Percentiles rank a stretch among this genome's conserved stretches.
Conservation (phyloP, 306 rosid species). For the Dryas drummondii region DNA sequence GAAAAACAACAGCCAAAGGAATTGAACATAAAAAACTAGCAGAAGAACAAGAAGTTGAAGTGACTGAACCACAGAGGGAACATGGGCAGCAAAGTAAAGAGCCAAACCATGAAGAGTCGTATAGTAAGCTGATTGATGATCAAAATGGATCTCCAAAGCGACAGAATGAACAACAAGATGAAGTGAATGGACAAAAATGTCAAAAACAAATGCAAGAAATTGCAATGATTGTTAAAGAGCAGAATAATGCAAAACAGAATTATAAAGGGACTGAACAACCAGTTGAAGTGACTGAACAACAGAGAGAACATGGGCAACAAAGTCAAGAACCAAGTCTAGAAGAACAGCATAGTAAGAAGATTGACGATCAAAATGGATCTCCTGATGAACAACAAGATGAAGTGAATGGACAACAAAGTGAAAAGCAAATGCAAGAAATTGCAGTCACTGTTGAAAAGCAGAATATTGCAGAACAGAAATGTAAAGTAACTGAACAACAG, state of each 20-base stretch:
- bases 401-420: background rate
- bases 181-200: background rate
- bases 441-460: constrained; percentile 3
- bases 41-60: background rate
- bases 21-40: background rate
- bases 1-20: background rate
- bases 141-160: background rate
- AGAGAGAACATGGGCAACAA: background rate
- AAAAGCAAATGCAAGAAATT: background rate
- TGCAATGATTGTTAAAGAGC: background rate
- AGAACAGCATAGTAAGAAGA: background rate
- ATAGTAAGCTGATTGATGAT: background rate
- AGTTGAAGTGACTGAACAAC: background rate
- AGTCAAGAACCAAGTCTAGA: background rate
- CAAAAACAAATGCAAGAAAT: background rate
- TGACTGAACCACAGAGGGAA: background rate
- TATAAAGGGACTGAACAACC: background rate
- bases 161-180: constrained; percentile 1
- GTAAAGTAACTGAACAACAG: background rate
- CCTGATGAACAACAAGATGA: constrained; percentile 1
- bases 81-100: background rate
- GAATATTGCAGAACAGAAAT: background rate
- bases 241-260: background rate
- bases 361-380: constrained; percentile 11
- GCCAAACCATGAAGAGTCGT: background rate